Conservation (phyloP, 1,284 basidiomycete genomes). For the Irpex sp. region DNA sequence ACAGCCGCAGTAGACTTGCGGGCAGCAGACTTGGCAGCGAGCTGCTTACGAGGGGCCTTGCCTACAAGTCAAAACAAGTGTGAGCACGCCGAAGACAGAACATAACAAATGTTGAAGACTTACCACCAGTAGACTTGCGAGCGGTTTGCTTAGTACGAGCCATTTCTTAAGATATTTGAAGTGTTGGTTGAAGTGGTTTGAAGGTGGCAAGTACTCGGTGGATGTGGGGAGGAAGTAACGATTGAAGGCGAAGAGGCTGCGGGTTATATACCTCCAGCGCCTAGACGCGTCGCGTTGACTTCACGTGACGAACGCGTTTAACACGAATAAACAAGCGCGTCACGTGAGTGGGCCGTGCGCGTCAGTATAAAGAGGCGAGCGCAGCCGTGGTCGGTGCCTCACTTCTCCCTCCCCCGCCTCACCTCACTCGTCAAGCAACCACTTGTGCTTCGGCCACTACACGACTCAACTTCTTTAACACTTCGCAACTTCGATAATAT, state of each 20-base stretch:
- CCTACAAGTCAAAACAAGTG: conserved; percentile 31
- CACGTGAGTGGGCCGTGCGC: conserved; percentile 4
- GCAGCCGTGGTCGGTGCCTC: background rate
- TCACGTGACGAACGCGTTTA: conserved; percentile 25
- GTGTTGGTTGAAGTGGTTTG: background rate
- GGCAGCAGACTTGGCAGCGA: conserved; percentile 70
- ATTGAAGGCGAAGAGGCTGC: background rate
- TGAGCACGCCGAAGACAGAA: background rate
- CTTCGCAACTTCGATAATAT: conserved; percentile 30
- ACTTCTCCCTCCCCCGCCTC: background rate
- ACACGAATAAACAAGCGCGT: conserved; percentile 21
- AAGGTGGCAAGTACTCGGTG: background rate
- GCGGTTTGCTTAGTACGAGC: conserved; percentile 78
- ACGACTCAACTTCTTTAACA: background rate
- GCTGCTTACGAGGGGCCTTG: conserved; percentile 88
- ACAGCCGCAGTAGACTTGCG: conserved; percentile 36
- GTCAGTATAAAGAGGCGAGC: too few species aligned
- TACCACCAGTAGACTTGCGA: conserved; percentile 83
- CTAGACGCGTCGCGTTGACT: conserved; percentile 16
- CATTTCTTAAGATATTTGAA: conserved; percentile 25
- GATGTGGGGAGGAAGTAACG: conserved; percentile 7
- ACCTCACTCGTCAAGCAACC: background rate
- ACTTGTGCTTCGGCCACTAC: background rate
- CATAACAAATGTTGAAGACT: too few species aligned
- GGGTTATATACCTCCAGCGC: conserved; percentile 18